Base-by-base conservation (phyloP, 164 flowering plant genomes). In the Santalum album region DNA sequence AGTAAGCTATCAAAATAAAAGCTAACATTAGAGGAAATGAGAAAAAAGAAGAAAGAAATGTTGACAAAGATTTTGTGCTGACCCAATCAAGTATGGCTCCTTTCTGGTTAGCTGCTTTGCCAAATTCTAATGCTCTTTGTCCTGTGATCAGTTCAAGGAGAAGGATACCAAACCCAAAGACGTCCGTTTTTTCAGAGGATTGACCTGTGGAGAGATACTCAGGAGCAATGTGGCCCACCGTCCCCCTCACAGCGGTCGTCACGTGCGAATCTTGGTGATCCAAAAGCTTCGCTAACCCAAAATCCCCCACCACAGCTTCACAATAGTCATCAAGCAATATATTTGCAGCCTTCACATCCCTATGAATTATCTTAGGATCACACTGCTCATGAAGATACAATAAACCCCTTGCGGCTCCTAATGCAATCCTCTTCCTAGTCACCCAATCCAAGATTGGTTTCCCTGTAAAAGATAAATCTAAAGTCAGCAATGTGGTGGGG, bases 261-360 rank as follows among this genome's bases (percentile, higher is more conserved):
- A 46, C 50, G 14, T 46, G 50, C 14, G 50, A 46, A 20, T 46
- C 50, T 10, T 46, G 12, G 16, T 46, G 50, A 23, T 46, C 50
- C 6, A 46, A 19, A 1, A 46, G 50, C 14, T 46, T 46, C 9
- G 50, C 50, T 16, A 46, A 46, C 21, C 50, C 50, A 23, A 46
- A 46, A 19, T 46, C 50, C 14, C 50, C 50, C 23, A 46, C 50
- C 50, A 46, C 50, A 23, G 50, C 50, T 22, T 46, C 50, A 19
- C 50, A 46, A 22, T 46, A 46, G 50, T 46, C 50, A 23, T 46
- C 50, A 20, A 46, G 50, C 23, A 46, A 23, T n/a, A 46, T 46
- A 23, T 46, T 46, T 23, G 50, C 50, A 20, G 50, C 50, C 50
- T 46, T 46, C 7, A 46, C 50, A 19, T 46, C 50, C 50, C 50